These are phyloP conservation scores for Yarrowia hollandica DNA, from an alignment of 805 yeast genomes.

Conservation along the genomic window DNA sequence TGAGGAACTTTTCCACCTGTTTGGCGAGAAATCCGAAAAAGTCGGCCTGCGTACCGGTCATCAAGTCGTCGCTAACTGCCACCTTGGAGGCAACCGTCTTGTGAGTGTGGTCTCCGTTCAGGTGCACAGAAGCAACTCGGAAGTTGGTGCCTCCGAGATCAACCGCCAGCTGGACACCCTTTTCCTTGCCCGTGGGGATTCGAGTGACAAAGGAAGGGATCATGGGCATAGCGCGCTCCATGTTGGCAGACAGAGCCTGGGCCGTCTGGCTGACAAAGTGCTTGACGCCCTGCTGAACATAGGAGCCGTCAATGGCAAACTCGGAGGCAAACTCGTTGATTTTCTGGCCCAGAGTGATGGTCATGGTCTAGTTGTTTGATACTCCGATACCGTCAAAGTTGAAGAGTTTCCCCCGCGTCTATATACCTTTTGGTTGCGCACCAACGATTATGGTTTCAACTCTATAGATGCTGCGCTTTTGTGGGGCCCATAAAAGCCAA, in stretches of 20 bases:
- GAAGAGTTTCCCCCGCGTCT: slow-evolving; percentile 10
- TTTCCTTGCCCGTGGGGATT: slow-evolving; percentile 82
- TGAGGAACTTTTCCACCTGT: slow-evolving; percentile 64
- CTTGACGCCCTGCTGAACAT: slow-evolving; percentile 30
- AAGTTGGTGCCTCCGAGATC: slow-evolving; percentile 97
- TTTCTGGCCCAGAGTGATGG: slow-evolving; percentile 1
- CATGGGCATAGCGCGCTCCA: slow-evolving; percentile 54
- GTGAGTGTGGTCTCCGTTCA: slow-evolving; percentile 66
- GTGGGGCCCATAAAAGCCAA: background rate
- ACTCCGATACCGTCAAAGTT: background rate
- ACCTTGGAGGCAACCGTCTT: slow-evolving; percentile 71
- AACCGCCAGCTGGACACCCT: slow-evolving; percentile 82
- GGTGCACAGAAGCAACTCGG: slow-evolving; percentile 83
- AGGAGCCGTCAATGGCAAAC: slow-evolving; percentile 22
- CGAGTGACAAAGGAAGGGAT: slow-evolving; percentile 87
- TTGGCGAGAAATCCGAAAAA: slow-evolving; percentile 75
- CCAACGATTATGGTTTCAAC: slow-evolving; percentile 11
- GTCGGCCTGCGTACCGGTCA: slow-evolving; percentile 63
- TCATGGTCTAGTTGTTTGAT: background rate
- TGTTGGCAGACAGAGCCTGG: slow-evolving; percentile 38
- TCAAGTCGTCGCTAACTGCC: slow-evolving; percentile 74
- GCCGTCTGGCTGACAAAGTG: slow-evolving; percentile 36
- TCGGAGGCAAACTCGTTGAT: slow-evolving; percentile 16
- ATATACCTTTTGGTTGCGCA: slow-evolving; percentile 21
- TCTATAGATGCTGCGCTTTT: background rate